Percentiles rank a stretch among this genome's conserved stretches.
Conservation (phyloP, 345 rosid genomes). For the Brassica nigra region DNA sequence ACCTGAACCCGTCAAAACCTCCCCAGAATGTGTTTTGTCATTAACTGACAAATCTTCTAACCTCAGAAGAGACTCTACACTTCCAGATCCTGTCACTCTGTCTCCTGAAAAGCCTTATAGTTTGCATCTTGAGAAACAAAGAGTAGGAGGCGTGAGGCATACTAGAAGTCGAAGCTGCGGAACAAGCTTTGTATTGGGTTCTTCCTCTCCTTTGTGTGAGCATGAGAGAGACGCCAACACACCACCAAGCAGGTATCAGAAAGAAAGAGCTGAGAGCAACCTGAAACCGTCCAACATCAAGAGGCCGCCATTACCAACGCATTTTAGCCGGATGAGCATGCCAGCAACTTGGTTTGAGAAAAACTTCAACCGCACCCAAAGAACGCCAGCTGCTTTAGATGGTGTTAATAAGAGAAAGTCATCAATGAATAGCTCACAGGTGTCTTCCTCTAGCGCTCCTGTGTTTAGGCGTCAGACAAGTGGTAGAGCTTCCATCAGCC, state of each 20-base stretch:
- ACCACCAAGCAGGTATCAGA: slow-evolving; percentile 45
- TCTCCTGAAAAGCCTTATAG: slow-evolving; percentile 48
- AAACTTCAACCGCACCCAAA: slow-evolving; percentile 34
- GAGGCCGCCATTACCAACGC: slow-evolving; percentile 31
- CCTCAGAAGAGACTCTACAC: slow-evolving; percentile 49
- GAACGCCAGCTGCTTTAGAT: slow-evolving; percentile 19
- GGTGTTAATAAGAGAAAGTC: slow-evolving; percentile 29
- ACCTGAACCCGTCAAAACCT: slow-evolving; percentile 28
- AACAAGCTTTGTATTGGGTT: slow-evolving; percentile 48
- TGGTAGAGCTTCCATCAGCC: slow-evolving; percentile 31
- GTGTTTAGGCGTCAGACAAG: slow-evolving; percentile 43
- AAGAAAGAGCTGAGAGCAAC: slow-evolving; percentile 47
- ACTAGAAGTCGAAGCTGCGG: slow-evolving; percentile 70
- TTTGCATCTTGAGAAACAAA: slow-evolving; percentile 44
- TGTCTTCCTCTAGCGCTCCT: slow-evolving; percentile 36
- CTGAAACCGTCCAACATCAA: slow-evolving; percentile 40
- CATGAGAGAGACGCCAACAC: slow-evolving; percentile 45
- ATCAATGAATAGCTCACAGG: slow-evolving; percentile 46
- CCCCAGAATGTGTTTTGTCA: slow-evolving; percentile 39
- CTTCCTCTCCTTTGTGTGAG: slow-evolving; percentile 40
- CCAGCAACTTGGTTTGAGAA: slow-evolving; percentile 46
- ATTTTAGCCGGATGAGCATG: slow-evolving; percentile 35
- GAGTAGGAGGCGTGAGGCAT: slow-evolving; percentile 47
- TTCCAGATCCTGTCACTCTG: slow-evolving; percentile 36
- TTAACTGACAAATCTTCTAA: slow-evolving; percentile 46